Conservation (phyloP, 768 basidiomycete genomes). For the Lactifluus piperatus region DNA sequence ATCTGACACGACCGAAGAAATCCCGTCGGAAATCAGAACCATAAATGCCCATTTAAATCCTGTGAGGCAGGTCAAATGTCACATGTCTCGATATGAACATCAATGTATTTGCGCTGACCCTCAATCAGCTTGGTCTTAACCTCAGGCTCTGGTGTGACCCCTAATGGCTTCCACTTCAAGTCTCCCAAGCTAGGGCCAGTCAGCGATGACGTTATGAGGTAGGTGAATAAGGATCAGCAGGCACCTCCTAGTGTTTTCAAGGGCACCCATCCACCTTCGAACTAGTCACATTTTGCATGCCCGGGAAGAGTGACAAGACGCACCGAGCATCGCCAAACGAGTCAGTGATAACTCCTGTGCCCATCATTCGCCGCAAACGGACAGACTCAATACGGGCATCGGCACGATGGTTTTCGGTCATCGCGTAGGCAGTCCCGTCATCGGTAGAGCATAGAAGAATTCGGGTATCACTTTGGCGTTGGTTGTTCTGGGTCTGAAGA, state of each 20-base stretch:
- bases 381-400: constrained; percentile 81
- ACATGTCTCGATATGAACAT: background rate
- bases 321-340: constrained; percentile 90
- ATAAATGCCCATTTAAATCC: constrained; percentile 82
- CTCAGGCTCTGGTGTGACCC: constrained; percentile 91
- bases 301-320: constrained; percentile 16
- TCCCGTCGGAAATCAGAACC: constrained; percentile 86
- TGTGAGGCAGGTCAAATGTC: constrained; percentile 25
- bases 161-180: constrained; percentile 78
- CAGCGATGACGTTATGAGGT: background rate
- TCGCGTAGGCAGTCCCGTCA: constrained; percentile 64
- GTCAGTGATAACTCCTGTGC: constrained; percentile 82
- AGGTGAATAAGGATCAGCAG: constrained; percentile 21
- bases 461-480: constrained; percentile 64
- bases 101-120: constrained; percentile 39
- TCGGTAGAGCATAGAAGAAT: constrained; percentile 72
- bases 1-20: constrained; percentile 86
- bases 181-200: constrained; percentile 63
- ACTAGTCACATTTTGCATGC: background rate
- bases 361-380: constrained; percentile 82
- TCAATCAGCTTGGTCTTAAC: constrained; percentile 66
- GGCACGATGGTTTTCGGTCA: constrained; percentile 96
- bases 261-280: constrained; percentile 84
- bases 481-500: background rate
- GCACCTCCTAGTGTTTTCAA: constrained; percentile 87